phyloP scores from a whole-genome alignment of 2,329 filamentous ascomycete genomes.

The Exutisphaerella laricina region DNA sequence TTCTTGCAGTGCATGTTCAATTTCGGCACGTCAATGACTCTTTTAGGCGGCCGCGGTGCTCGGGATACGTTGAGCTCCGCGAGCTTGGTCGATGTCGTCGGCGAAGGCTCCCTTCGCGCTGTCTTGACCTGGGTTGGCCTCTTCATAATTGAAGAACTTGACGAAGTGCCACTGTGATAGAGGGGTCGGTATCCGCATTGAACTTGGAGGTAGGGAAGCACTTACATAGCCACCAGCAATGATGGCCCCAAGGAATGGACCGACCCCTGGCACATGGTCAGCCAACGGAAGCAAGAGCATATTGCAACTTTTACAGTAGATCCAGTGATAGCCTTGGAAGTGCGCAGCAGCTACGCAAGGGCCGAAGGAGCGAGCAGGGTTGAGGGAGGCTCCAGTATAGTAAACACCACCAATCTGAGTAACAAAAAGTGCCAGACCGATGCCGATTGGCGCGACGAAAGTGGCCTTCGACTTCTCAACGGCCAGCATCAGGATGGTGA shows the following conservation, averaged over 20 bases:
- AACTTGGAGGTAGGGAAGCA: background rate
- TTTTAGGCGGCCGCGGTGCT: slow-evolving; percentile 4
- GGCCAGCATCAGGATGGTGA: slow-evolving; percentile 34
- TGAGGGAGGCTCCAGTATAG: slow-evolving; percentile 33
- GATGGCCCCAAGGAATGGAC: slow-evolving; percentile 27
- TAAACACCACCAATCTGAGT: slow-evolving; percentile 25
- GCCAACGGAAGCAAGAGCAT: background rate
- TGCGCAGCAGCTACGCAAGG: slow-evolving; percentile 27
- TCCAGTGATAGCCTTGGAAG: slow-evolving; percentile 31
- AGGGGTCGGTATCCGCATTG: background rate
- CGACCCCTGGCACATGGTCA: slow-evolving; percentile 18
- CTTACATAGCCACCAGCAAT: slow-evolving; percentile 23
- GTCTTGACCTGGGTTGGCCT: slow-evolving; percentile 26
- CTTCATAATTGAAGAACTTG: slow-evolving; percentile 30
- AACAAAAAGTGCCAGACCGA: slow-evolving; percentile 25
- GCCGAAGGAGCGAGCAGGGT: slow-evolving; percentile 33
- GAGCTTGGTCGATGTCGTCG: slow-evolving; percentile 7
- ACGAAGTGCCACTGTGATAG: slow-evolving; percentile 26
- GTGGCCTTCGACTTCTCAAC: slow-evolving; percentile 33
- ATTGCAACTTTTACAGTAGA: slow-evolving; percentile 1
- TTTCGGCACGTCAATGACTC: background rate
- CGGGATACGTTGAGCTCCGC: slow-evolving; percentile 6
- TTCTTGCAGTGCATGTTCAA: background rate
- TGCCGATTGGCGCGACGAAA: slow-evolving; percentile 27
- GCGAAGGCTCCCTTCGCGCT: slow-evolving; percentile 12